These are phyloP conservation scores for Phialocephala subalpina DNA, from an alignment of 2,329 filamentous ascomycete species.

Conservation along the genomic window DNA sequence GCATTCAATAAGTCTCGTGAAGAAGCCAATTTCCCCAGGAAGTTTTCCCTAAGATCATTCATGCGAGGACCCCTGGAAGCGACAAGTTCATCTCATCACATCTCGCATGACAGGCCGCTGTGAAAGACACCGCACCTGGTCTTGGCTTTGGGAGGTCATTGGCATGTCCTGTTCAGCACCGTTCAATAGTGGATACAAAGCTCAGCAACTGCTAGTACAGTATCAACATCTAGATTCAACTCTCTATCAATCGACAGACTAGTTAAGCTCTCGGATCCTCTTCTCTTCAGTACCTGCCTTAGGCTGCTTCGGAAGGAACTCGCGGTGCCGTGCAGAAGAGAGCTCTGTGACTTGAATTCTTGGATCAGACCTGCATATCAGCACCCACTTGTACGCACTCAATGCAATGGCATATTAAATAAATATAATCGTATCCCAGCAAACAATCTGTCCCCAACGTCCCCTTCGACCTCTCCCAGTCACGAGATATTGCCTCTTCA, in stretches of 20 bases:
- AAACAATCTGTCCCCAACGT: not conserved
- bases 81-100: constrained; percentile 16
- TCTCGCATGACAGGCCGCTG: constrained; percentile 8
- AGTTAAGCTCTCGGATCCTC: not conserved
- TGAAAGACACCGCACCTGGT: not conserved
- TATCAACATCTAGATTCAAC: too few relatives aligned
- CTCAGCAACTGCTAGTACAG: too few relatives aligned
- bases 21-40: constrained; percentile 4
- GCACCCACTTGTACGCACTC: not conserved
- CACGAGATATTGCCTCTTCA: constrained; percentile 1
- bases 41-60: constrained; percentile 9
- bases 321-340: not conserved
- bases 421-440: too few relatives aligned
- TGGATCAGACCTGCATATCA: too few relatives aligned
- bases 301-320: not conserved
- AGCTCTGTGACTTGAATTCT: not conserved
- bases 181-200: not conserved
- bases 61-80: constrained; percentile 14
- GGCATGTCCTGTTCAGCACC: not conserved
- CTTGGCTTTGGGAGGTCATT: not conserved
- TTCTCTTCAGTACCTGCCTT: not conserved
- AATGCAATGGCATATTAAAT: too few relatives aligned
- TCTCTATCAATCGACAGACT: not conserved
- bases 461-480: not conserved
- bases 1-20: not conserved